A percentile compares a stretch with the other conserved stretches of the same genome.
Evolutionary conservation across 2,329 filamentous ascomycete genomes (phyloP).

Genomic region (Scolecobasidium constrictum): DNA sequence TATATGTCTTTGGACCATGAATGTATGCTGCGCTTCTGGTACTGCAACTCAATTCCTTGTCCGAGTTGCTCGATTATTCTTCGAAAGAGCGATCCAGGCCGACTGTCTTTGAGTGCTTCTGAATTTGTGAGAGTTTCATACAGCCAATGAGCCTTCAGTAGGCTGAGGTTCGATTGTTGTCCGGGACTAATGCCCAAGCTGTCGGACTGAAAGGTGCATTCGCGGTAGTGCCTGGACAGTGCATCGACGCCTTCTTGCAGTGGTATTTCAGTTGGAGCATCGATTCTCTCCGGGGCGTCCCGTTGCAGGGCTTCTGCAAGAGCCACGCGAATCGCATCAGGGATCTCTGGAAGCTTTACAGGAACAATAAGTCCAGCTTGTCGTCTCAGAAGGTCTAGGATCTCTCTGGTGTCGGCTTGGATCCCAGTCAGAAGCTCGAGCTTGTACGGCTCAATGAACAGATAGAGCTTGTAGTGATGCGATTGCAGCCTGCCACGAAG

Average conservation of each 20-base stretch:
- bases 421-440: slow-evolving; percentile 13
- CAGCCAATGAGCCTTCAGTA: slow-evolving; percentile 16
- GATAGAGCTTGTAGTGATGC: slow-evolving; percentile 15
- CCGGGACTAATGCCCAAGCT: slow-evolving; percentile 3
- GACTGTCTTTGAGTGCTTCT: slow-evolving; percentile 11
- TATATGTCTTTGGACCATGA: neutral
- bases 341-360: slow-evolving; percentile 12
- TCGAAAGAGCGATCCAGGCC: slow-evolving; percentile 15
- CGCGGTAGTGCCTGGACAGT: slow-evolving; percentile 13
- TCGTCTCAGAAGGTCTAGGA: slow-evolving; percentile 11
- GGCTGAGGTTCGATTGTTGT: slow-evolving; percentile 13
- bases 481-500: slow-evolving; percentile 14
- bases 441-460: slow-evolving; percentile 13
- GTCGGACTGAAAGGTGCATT: slow-evolving; percentile 6
- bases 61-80: slow-evolving; percentile 15
- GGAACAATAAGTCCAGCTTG: slow-evolving; percentile 10
- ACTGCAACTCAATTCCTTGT: slow-evolving; percentile 11
- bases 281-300: slow-evolving; percentile 6
- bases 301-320: slow-evolving; percentile 9
- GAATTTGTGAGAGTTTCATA: slow-evolving; percentile 12
- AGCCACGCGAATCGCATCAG: slow-evolving; percentile 8
- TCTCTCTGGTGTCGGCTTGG: slow-evolving; percentile 14
- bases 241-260: slow-evolving; percentile 14
- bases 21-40: neutral
- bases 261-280: slow-evolving; percentile 10